Evolutionary conservation across 2,329 filamentous ascomycete genomes (phyloP), one percentile per base, ranked within the genome.

Genomic region (Venturia nashicola): DNA sequence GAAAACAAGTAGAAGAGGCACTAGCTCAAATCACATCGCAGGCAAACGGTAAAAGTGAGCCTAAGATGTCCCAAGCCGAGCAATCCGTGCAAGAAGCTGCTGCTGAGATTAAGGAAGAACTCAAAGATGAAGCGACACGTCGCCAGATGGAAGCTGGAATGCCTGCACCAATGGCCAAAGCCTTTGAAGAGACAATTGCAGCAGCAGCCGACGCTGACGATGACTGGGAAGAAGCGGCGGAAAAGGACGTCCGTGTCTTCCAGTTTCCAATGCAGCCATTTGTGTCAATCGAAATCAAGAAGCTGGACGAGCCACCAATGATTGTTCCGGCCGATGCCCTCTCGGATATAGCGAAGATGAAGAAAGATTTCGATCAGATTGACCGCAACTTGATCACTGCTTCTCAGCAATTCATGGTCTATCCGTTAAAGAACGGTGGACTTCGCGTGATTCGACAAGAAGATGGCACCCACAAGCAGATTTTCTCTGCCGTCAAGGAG

Each of bases 241-340:
- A 87, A 67, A 87, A 88, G 65, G 86, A 71, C 59, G 82, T 84
- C 42, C 88, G 91, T 73, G 92, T 97, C 59, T 94, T 90, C 79
- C 96, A 96, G 75, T 96, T 99, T 74, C 94, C 94, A 18, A 91
- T 99, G 87, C 90, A 89, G 75, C 94, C 94, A 4, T 99, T 95
- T 82, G 92, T 96, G 68, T 89, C 92, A 23, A 94, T 99, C 72
- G 86, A 84, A 14, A 83, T 97, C 69, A 74, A 82, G 71, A 72
- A 73, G 48, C 75, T 76, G 80, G 85, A 72, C 78, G 83, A 67
- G 75, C 80, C 66, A 76, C 81, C 65, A 76, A 81, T 87, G 3
- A 76, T 81, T 61, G 87, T 97, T 74, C 86, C 88, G 44, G 85
- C 90, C 65, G 88, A 93, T 68, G 83, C 87, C 54, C 86, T 96